phyloP scores from a whole-genome alignment of 1,284 basidiomycete species.

The Bjerkandera adusta region DNA sequence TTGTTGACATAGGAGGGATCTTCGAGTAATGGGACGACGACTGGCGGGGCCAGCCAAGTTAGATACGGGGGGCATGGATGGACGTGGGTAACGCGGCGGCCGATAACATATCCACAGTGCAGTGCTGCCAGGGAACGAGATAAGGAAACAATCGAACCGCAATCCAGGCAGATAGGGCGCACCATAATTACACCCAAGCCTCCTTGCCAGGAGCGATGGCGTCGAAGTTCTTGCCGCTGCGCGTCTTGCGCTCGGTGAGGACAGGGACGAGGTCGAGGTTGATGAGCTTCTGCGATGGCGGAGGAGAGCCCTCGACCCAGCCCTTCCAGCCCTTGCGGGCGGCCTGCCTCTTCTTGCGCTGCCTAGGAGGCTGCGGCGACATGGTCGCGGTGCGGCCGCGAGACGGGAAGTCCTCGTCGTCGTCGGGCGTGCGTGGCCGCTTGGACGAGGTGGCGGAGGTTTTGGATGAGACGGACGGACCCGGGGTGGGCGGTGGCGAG shows the following conservation, averaged over 20 bases:
- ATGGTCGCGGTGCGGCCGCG: conserved; percentile 27
- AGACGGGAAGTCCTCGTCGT: conserved; percentile 37
- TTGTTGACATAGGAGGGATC: too few relatives aligned
- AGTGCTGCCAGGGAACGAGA: too few relatives aligned
- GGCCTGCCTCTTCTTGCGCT: conserved; percentile 66
- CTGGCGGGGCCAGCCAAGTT: too few relatives aligned
- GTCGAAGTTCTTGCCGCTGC: conserved; percentile 80
- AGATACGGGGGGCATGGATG: too few relatives aligned
- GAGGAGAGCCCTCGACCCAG: conserved; percentile 80
- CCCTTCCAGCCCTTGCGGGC: conserved; percentile 83
- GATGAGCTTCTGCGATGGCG: conserved; percentile 75
- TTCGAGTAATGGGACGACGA: too few relatives aligned
- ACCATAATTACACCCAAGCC: conserved; percentile 44
- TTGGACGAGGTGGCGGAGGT: conserved; percentile 78
- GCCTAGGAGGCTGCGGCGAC: conserved; percentile 24
- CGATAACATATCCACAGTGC: too few relatives aligned
- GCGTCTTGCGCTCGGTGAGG: conserved; percentile 61
- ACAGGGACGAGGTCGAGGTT: conserved; percentile 67
- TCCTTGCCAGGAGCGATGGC: conserved; percentile 59
- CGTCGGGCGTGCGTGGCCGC: conserved; percentile 65
- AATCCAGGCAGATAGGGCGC: conserved; percentile 14
- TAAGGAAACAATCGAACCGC: conserved; percentile 17
- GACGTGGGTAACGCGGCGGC: neutral
- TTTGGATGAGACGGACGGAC: conserved; percentile 66
- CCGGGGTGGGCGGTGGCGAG: conserved; percentile 68